Evolutionary conservation across 169 alveolate species (phyloP), one percentile per base, ranked within the genome.

Genomic region (Babesia divergens): DNA sequence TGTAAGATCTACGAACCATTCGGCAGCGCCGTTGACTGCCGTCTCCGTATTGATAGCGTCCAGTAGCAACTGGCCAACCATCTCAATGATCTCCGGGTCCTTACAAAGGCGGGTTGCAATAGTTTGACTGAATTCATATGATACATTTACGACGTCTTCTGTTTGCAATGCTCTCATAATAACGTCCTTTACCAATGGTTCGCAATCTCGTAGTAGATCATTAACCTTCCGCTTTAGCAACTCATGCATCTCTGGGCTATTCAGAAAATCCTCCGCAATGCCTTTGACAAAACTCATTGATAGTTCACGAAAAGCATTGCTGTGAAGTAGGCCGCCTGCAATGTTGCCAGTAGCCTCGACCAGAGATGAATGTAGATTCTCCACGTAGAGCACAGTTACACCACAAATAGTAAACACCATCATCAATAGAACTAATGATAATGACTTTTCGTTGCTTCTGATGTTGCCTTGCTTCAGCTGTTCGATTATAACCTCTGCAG

Each of bases 11-110:
- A 60, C 76, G 18, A 72, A 28, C 84, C 84, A 72, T 8, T 64
- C 47, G 11, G 76, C 65, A 1, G 84, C 84, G 4, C 84, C 84
- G 46, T 46, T 24, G 24, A 72, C 84, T 18, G 77, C 76, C 3
- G 65, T 51, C 43, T 72, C 62, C 1, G 81, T 72, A 62, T 72
- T 44, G 18, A 72, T 72, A 1, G 72, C 69, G 53, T 51, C 52
- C 49, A 72, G 51, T 29, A 72, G 56, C 22, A 59, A 51, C 58
- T 72, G 68, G 0, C 84, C 84, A 26, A 72, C 74, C 3, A 4
- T 5, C 37, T 72, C 68, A 9, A 44, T 43, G 18, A 72, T 56
- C 34, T 59, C 58, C 1, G 68, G 58, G 43, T 72, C 84, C 24
- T 42, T 47, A 49, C 81, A 72, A 42, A 72, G 55, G 20, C 8